A percentile compares a stretch with the other conserved stretches of the same genome.
phyloP scores from a whole-genome alignment of 192 early-diverging fungal genomes.

The Spizellomyces punctatus region DNA sequence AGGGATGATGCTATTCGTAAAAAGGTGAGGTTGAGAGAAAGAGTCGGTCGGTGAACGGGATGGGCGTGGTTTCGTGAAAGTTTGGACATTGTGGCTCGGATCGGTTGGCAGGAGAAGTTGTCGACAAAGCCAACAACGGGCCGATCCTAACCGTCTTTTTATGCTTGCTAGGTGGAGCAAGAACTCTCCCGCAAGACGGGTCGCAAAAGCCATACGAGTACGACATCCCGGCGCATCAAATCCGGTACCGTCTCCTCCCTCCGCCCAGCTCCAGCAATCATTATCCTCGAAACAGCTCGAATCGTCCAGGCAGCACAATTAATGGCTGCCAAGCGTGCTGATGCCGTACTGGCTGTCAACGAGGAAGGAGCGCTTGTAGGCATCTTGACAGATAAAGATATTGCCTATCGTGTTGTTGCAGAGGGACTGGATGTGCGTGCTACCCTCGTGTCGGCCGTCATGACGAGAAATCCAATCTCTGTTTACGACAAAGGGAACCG shows the following conservation, averaged over 20 bases:
- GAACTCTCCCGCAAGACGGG: conserved; percentile 41
- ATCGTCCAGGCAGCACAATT: conserved; percentile 52
- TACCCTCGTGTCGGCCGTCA: conserved; percentile 77
- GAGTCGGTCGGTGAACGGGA: neutral
- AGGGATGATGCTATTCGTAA: conserved; percentile 51
- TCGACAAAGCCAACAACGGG: neutral
- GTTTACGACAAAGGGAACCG: conserved; percentile 64
- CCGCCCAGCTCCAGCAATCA: conserved; percentile 82
- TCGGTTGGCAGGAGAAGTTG: neutral
- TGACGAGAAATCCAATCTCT: conserved; percentile 89
- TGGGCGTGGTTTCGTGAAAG: neutral
- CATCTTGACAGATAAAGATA: conserved; percentile 98
- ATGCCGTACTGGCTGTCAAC: conserved; percentile 93
- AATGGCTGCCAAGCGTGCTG: conserved; percentile 96
- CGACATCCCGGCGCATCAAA: conserved; percentile 36
- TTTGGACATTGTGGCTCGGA: neutral
- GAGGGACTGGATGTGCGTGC: conserved; percentile 54
- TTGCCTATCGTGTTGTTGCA: conserved; percentile 96
- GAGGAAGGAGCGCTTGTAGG: conserved; percentile 88
- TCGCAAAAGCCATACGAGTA: conserved; percentile 7
- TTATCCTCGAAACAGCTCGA: conserved; percentile 55
- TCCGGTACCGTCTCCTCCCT: conserved; percentile 90
- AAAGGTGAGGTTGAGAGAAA: conserved; percentile 31
- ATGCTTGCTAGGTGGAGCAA: conserved; percentile 37
- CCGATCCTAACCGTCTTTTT: neutral